phyloP scores from a whole-genome alignment of 2,329 filamentous ascomycete species.

The Fusarium anthophilum region DNA sequence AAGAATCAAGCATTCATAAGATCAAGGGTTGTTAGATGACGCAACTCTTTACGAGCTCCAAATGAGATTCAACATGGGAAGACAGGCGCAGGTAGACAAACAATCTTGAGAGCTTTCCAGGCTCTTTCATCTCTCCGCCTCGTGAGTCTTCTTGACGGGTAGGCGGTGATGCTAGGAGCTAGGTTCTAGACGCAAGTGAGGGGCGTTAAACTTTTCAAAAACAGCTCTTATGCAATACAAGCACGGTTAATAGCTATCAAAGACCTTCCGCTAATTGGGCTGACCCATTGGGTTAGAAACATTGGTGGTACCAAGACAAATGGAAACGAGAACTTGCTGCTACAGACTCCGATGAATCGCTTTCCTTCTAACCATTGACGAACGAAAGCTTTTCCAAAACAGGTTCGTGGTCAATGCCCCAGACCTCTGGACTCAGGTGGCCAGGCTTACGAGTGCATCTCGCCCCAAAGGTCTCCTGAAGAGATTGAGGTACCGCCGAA shows the following conservation, averaged over 20 bases:
- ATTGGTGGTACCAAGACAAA: background rate
- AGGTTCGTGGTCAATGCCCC: background rate
- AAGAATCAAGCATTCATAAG: too few relatives aligned
- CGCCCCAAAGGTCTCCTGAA: background rate
- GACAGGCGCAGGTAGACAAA: fast-evolving
- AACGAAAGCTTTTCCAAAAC: background rate
- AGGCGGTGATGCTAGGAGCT: background rate
- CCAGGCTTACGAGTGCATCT: background rate
- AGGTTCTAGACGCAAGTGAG: background rate
- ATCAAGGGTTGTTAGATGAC: background rate
- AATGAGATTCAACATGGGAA: fast-evolving
- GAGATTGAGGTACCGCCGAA: background rate
- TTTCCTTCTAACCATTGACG: background rate
- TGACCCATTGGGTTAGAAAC: too few relatives aligned
- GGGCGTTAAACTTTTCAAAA: background rate
- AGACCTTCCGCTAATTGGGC: fast-evolving
- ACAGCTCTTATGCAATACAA: background rate
- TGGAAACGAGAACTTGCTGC: background rate
- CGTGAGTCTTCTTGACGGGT: background rate
- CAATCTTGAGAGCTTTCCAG: fast-evolving
- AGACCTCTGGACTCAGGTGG: background rate
- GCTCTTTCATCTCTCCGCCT: fast-evolving
- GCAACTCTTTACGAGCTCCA: too few relatives aligned
- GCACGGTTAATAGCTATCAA: background rate
- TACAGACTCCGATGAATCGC: too few relatives aligned